Evolutionary conservation across 208 protist genomes (phyloP), one percentile per base, ranked within the genome.

Genomic region (Porcisia hertigi): DNA sequence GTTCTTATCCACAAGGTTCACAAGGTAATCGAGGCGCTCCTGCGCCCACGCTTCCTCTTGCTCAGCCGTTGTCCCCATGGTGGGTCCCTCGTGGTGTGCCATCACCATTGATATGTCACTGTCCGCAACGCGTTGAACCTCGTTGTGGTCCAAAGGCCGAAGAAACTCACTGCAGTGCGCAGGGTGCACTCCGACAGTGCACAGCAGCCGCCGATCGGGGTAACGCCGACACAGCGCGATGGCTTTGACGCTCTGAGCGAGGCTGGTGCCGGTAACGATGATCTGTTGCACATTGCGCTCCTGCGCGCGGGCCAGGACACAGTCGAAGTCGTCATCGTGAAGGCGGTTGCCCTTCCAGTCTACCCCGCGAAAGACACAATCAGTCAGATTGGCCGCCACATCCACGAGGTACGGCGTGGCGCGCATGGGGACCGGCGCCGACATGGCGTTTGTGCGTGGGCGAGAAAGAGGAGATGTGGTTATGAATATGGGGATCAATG

Each of bases 301-400:
- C 66, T 69, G 49, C 1, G 94, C 89, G 34, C 95, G 84, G 1
- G 73, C 59, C 57, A 98, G 73, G n/a, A 98, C 78, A 52, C 75
- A 52, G 4, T 88, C 82, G 75, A 98, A 96, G 80, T 97, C 94
- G 55, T 95, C 92, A 23, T 86, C 84, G 81, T 95, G 94, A 45
- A 94, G 55, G 1, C 82, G 85, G 36, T 90, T 88, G 16, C 92
- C 91, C 34, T 92, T 94, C 86, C 86, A 95, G 69, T 95, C 90
- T 1, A 96, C 87, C 12, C 94, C 94, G 64, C 86, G 90, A 82
- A 97, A 98, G 3, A 98, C 90, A 70, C 86, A 89, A 67, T 98
- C 94, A 18, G 94, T 98, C 16, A 98, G 84, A 77, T 98, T 98
- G 20, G 90, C 79, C 2, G 92, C 94, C n/a, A 96, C 82, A 76